Conservation (phyloP, 202 grass and related monocot genomes). For the Setaria italica region DNA sequence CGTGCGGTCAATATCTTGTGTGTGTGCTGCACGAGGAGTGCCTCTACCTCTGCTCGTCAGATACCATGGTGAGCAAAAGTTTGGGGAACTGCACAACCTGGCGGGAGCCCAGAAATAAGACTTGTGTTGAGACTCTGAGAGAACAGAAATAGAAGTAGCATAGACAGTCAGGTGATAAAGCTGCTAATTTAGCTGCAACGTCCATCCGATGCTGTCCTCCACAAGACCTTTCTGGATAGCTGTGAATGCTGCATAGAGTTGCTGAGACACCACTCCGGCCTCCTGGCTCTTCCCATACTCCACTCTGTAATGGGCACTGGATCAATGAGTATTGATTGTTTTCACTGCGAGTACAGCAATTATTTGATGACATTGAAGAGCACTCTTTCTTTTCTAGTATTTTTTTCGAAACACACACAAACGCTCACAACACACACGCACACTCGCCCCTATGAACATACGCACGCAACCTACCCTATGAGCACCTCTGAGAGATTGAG, state of each 20-base stretch:
- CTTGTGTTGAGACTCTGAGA: no score
- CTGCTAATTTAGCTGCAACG: slow-evolving; percentile 55
- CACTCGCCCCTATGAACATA: no score
- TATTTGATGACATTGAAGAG: slow-evolving; percentile 1
- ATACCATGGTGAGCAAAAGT: background rate
- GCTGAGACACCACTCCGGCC: slow-evolving; percentile 73
- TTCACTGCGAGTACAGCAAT: background rate
- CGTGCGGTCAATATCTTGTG: slow-evolving; percentile 3
- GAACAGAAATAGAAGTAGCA: background rate
- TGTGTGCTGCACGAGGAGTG: background rate
- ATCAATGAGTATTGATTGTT: slow-evolving; percentile 26
- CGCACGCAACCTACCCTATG: no score
- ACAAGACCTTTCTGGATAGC: slow-evolving; percentile 70
- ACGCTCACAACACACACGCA: no score
- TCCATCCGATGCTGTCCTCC: slow-evolving; percentile 74
- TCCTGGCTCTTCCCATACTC: slow-evolving; percentile 67
- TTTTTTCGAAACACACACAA: no score
- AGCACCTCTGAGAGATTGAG: no score
- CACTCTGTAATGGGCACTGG: slow-evolving; percentile 59
- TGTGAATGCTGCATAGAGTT: slow-evolving; percentile 67
- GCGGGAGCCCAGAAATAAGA: background rate
- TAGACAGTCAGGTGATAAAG: slow-evolving; percentile 22
- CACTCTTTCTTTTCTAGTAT: background rate
- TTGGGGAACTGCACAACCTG: background rate
- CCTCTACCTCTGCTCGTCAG: background rate